phyloP scores from a whole-genome alignment of 495 filamentous ascomycete genomes.

The Penicillium argentinense region DNA sequence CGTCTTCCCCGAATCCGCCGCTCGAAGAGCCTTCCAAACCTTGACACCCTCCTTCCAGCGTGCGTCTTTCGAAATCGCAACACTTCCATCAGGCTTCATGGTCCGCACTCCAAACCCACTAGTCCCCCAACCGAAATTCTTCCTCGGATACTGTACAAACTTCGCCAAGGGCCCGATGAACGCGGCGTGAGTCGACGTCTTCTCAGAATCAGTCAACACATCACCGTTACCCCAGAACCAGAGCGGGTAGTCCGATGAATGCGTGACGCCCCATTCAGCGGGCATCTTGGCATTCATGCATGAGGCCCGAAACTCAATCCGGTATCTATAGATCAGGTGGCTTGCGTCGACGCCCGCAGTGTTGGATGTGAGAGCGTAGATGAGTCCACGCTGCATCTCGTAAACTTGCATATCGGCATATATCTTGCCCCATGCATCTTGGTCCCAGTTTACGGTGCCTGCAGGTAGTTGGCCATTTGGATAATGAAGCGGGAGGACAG shows the following conservation, averaged over 20 bases:
- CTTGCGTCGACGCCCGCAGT: conserved; percentile 24
- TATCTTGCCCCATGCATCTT: conserved; percentile 53
- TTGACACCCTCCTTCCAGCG: conserved; percentile 46
- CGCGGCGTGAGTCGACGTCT: conserved; percentile 31
- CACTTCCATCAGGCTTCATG: conserved; percentile 43
- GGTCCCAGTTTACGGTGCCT: conserved; percentile 30
- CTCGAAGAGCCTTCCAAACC: conserved; percentile 44
- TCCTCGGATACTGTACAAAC: conserved; percentile 41
- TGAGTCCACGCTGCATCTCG: conserved; percentile 42
- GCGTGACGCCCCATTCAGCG: conserved; percentile 55
- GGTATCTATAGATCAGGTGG: conserved; percentile 42
- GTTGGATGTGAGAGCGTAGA: conserved; percentile 30
- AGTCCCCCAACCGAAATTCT: conserved; percentile 35
- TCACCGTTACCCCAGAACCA: conserved; percentile 59
- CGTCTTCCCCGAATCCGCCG: conserved; percentile 8
- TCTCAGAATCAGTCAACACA: conserved; percentile 39
- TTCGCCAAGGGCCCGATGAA: conserved; percentile 43
- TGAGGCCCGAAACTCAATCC: conserved; percentile 49
- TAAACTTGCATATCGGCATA: conserved; percentile 61
- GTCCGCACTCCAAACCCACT: conserved; percentile 34
- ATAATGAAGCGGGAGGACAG: conserved; percentile 46
- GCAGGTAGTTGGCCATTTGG: conserved; percentile 29
- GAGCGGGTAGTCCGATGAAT: conserved; percentile 54
- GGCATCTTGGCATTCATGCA: conserved; percentile 44
- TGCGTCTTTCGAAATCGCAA: conserved; percentile 44